A percentile compares a stretch with the other conserved stretches of the same genome.
Evolutionary conservation across 352 stramenopile species (phyloP).

Genomic region (Pythium dissimile): DNA sequence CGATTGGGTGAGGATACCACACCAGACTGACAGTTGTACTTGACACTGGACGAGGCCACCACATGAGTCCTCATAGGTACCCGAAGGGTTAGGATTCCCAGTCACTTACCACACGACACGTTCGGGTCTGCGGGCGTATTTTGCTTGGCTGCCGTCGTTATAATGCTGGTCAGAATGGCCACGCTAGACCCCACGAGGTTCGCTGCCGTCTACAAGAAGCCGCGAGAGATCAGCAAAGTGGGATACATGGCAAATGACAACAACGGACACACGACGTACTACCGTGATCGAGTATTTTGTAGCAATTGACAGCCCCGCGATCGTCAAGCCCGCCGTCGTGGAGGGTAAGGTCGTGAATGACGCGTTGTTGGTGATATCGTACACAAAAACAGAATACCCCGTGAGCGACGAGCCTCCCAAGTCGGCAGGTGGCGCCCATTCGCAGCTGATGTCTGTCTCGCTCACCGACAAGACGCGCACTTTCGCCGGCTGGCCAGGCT

Average conservation of each 20-base stretch:
- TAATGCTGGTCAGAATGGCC: background rate
- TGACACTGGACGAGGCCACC: slow-evolving; percentile 28
- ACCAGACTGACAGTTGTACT: slow-evolving; percentile 27
- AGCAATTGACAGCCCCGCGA: slow-evolving; percentile 10
- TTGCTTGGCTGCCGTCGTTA: slow-evolving; percentile 3
- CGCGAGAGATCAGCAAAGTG: background rate
- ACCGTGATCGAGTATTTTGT: slow-evolving; percentile 39
- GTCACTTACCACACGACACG: slow-evolving; percentile 20
- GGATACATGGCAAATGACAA: background rate
- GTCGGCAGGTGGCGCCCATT: slow-evolving; percentile 36
- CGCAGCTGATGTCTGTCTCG: slow-evolving; percentile 24
- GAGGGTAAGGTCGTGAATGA: background rate
- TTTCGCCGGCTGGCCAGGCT: slow-evolving; percentile 32
- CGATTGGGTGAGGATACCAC: slow-evolving; percentile 40
- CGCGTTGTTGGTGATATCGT: background rate
- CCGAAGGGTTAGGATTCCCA: no score
- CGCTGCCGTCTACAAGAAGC: slow-evolving; percentile 1
- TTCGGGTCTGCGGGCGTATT: slow-evolving; percentile 16
- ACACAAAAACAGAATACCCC: slow-evolving; percentile 25
- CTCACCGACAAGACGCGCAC: slow-evolving; percentile 27
- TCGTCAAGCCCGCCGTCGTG: background rate
- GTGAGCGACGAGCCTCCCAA: slow-evolving; percentile 33
- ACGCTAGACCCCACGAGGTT: background rate
- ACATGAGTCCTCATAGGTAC: no score
- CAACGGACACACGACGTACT: slow-evolving; percentile 25